Percentiles rank a stretch among this genome's conserved stretches.
phyloP scores from a whole-genome alignment of 306 rosid genomes.

The Prunus kanzakura region DNA sequence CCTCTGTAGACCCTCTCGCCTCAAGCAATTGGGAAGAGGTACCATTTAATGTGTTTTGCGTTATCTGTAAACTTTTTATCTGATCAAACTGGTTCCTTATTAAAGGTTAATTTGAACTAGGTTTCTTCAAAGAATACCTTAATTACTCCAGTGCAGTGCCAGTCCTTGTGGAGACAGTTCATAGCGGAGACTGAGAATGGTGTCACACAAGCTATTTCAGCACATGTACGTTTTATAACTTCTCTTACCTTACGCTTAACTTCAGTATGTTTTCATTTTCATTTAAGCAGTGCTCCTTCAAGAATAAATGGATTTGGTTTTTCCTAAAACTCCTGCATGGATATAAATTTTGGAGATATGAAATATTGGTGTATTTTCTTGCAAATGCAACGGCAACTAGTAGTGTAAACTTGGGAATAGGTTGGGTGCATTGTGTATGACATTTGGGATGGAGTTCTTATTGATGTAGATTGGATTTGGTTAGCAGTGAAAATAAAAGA shows the following conservation, averaged over 20 bases:
- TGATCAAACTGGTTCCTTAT: constrained; percentile 13
- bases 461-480: neutral
- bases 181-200: constrained; percentile 72
- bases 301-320: neutral
- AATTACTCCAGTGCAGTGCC: constrained; percentile 84
- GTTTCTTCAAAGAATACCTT: constrained; percentile 56
- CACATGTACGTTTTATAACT: constrained; percentile 52
- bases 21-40: constrained; percentile 95
- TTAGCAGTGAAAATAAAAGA: neutral
- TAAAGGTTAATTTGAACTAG: constrained; percentile 33
- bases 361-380: neutral
- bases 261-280: constrained; percentile 1
- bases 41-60: constrained; percentile 27
- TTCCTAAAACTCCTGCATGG: neutral
- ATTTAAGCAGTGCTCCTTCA: neutral
- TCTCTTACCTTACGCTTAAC: neutral
- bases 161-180: constrained; percentile 88
- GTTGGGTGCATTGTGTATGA: neutral
- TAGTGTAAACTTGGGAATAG: neutral
- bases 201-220: constrained; percentile 80
- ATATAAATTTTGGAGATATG: neutral
- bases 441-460: neutral
- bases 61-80: constrained; percentile 9
- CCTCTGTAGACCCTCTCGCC: constrained; percentile 63
- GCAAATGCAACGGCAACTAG: neutral